These are phyloP conservation scores for Catharanthus roseus DNA, from an alignment of 257 asterid species.

Conservation along the genomic window DNA sequence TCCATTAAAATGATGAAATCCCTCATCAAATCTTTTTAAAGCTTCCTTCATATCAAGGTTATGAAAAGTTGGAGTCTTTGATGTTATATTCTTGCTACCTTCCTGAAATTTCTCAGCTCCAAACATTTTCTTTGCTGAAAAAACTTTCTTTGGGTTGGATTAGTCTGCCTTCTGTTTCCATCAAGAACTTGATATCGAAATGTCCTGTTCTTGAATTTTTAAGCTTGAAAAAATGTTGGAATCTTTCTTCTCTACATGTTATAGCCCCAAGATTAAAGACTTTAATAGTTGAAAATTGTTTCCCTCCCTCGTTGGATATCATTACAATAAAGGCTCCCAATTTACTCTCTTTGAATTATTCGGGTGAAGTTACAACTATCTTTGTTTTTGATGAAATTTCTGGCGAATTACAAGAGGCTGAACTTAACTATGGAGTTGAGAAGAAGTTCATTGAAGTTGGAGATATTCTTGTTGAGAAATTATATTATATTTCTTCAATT, in stretches of 20 bases:
- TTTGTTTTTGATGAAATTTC: not conserved
- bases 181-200: constrained; percentile 1
- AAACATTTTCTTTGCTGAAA: constrained; percentile 11
- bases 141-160: constrained; percentile 27
- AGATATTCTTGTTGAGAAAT: constrained; percentile 11
- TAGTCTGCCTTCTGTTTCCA: not conserved
- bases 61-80: constrained; percentile 14
- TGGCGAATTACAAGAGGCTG: constrained; percentile 15
- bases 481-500: not conserved
- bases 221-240: constrained; percentile 18
- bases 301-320: not conserved
- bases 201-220: constrained; percentile 20
- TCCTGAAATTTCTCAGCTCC: not conserved
- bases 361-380: constrained; percentile 1
- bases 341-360: constrained; percentile 20
- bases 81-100: constrained; percentile 16
- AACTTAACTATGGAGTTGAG: constrained; percentile 25
- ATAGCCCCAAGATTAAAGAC: constrained; percentile 8
- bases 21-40: not conserved
- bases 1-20: not conserved
- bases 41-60: constrained; percentile 5
- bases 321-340: constrained; percentile 5
- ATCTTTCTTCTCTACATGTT: not conserved
- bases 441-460: not conserved
- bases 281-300: constrained; percentile 24